Evolutionary conservation across 495 filamentous ascomycete genomes (phyloP), one percentile per base, ranked within the genome.

Genomic region (Polyplosphaeria fusca): DNA sequence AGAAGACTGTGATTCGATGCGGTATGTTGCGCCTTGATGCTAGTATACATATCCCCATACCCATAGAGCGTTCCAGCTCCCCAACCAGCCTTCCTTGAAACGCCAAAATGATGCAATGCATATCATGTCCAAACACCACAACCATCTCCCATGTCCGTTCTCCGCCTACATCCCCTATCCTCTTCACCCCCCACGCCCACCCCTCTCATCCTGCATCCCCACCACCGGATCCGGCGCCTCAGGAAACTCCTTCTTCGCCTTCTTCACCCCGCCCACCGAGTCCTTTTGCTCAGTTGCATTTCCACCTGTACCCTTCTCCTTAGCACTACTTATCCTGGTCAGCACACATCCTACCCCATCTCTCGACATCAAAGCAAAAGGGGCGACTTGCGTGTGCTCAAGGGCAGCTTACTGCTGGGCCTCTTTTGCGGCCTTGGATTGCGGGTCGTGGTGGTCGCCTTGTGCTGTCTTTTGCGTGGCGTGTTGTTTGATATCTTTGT

Each of bases 191-290:
- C 70, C 70, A 46, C 69, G 69, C 61, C 73, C 68, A 5, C 77
- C 79, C 47, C 81, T 76, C 67, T 87, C 84, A 73, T 87, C 85
- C 66, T 86, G 83, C 82, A 86, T 86, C 19, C 85, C 85, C 68
- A 87, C 81, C 2, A 85, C 73, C 0, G 81, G 77, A 58, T 78
- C 77, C 9, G 85, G 85, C 11, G 83, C 82, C 52, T 84, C 78
- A 0, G 84, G 85, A 65, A 80, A 72, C 47, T 86, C 85, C 62
- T 79, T 63, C 71, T 86, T 84, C 7, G 79, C 79, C 65, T 81
- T 76, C 55, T 70, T 58, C 24, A 71, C 76, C 51, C 73, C 69
- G 39, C 77, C 71, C 16, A 58, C 45, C 26, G 69, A 69, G 53
- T 77, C 77, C 48, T 71, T 72, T 60, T 78, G 62, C 20, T 72